Evolutionary conservation across 2,329 filamentous ascomycete genomes (phyloP).

Genomic region (Microsporum audouinii): DNA sequence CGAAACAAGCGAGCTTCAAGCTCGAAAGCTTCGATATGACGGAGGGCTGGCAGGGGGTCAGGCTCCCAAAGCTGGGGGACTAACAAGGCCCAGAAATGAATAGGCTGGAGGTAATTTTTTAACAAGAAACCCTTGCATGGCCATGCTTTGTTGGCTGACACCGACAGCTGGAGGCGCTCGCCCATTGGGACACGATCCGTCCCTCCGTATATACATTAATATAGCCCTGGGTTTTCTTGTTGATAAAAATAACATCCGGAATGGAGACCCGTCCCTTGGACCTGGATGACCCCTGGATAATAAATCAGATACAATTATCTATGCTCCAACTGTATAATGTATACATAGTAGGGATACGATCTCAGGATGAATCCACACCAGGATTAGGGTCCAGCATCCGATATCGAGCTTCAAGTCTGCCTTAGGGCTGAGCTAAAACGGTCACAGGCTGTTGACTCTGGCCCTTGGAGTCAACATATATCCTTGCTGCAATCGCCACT

Average conservation of each 20-base stretch:
- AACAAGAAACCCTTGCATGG: neutral
- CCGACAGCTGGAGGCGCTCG: neutral
- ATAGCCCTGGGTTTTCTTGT: neutral
- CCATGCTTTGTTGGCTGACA: constrained; percentile 1
- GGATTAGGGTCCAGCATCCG: neutral
- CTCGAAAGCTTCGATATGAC: neutral
- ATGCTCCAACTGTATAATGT: neutral
- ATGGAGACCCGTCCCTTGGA: neutral
- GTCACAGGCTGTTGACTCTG: neutral
- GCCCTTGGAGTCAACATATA: neutral
- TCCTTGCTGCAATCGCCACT: constrained; percentile 1
- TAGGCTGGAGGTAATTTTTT: constrained; percentile 1
- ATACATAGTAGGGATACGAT: neutral
- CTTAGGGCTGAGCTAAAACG: constrained; percentile 2
- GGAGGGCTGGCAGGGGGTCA: neutral
- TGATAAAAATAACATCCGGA: neutral
- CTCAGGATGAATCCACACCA: neutral
- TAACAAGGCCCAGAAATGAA: neutral
- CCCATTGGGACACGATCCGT: neutral
- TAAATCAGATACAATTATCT: neutral
- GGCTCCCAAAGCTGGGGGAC: neutral
- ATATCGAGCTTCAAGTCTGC: neutral
- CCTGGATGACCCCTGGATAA: constrained; percentile 1
- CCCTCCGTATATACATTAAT: neutral
- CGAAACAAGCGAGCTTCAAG: neutral